Evolutionary conservation across 163 green algal genomes (phyloP), one percentile per base, ranked within the genome.

Genomic region (Chlorella variabilis): DNA sequence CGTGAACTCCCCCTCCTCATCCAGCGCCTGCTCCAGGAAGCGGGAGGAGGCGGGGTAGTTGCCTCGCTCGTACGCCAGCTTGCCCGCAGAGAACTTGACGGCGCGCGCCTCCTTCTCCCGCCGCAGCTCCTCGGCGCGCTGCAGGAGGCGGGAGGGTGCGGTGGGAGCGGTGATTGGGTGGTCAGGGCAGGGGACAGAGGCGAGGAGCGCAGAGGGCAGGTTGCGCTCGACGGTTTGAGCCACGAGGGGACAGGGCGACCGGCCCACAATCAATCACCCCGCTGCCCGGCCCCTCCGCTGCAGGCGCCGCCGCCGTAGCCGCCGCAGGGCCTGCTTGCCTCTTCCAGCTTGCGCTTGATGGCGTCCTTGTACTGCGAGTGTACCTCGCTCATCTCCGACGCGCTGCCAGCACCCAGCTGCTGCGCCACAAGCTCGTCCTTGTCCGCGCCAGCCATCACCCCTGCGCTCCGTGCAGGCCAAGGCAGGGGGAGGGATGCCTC

Each of bases 331-430:
- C 45, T 11, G 45, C 45, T 54, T 54, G 45, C 91, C 87, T 91
- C 54, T 25, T 81, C 58, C 36, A 97, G 86, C 77, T 93, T 94
- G 11, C 85, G 41, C 77, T 94, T 95, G 71, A 97, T 84, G 58
- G 91, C 94, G n/a, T 94, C 91, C 66, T 89, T 90, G 81, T 97
- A 97, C 31, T 87, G 74, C 42, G 89, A 71, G 79, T 97, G 93
- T 31, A 87, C 39, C 1, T 90, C 81, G 18, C 78, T 84, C 33
- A 96, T 56, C 23, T 87, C 18, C 0, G 78, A 69, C 9, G 73
- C 51, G 13, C 73, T 86, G 17, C 41, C 38, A 34, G 83, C 82
- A 29, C 93, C 93, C 67, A 97, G 82, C 77, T 95, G 83, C 36
- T 89, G 29, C 4, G 87, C 87, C 38, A 97, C 77, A 31, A 96